Percentiles rank a stretch among this genome's conserved stretches.
phyloP scores from a whole-genome alignment of 2,329 filamentous ascomycete species.

The Paraconiothyrium sp. region DNA sequence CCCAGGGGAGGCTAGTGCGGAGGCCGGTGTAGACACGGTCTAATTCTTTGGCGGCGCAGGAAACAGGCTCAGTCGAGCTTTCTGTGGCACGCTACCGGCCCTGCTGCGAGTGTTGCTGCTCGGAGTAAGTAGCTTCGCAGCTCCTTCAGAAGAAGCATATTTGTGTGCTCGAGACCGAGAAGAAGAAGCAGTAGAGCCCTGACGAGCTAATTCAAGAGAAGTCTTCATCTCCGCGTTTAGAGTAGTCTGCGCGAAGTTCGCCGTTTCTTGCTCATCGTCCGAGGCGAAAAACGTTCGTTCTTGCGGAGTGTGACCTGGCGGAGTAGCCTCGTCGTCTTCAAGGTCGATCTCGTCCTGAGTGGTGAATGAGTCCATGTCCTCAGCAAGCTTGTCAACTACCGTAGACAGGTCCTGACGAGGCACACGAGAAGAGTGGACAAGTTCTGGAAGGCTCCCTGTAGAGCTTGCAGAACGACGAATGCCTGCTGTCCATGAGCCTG shows the following conservation, averaged over 20 bases:
- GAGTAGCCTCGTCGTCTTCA: conserved; percentile 41
- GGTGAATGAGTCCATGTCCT: conserved; percentile 42
- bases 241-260: conserved; percentile 13
- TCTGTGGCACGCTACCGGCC: conserved; percentile 33
- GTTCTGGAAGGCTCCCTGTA: conserved; percentile 50
- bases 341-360: conserved; percentile 32
- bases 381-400: conserved; percentile 43
- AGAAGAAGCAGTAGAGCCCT: conserved; percentile 32
- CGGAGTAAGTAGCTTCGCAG: conserved; percentile 39
- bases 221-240: conserved; percentile 34
- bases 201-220: conserved; percentile 40
- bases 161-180: conserved; percentile 33
- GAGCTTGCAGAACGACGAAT: conserved; percentile 50
- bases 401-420: conserved; percentile 43
- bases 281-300: conserved; percentile 43
- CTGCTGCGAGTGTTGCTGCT: conserved; percentile 29
- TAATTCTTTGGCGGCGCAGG: conserved; percentile 41
- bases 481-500: conserved; percentile 45
- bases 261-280: conserved; percentile 31
- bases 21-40: conserved; percentile 20
- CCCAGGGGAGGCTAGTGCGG: conserved; percentile 7
- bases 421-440: conserved; percentile 46
- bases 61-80: conserved; percentile 43
- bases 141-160: conserved; percentile 44
- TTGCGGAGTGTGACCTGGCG: conserved; percentile 36